phyloP scores from a whole-genome alignment of 2,329 filamentous ascomycete genomes.

The Calonectria naviculata region DNA sequence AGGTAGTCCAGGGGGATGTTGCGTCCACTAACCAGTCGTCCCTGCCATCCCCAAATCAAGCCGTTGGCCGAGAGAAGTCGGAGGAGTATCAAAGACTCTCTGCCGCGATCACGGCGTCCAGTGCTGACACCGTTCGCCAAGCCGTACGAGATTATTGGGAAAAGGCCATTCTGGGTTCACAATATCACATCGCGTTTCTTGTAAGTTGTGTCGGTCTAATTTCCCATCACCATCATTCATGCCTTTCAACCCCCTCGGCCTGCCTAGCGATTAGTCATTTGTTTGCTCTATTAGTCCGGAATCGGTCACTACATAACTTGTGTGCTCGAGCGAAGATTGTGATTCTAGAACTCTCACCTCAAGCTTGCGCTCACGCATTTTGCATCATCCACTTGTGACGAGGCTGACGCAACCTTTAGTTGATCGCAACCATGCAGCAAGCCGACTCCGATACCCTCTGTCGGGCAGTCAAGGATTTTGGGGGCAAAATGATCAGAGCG shows the following conservation, averaged over 20 bases:
- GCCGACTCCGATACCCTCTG: conserved; percentile 50
- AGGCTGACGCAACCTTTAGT: conserved; percentile 48
- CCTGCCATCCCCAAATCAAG: neutral
- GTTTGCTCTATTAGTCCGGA: neutral
- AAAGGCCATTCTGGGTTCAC: conserved; percentile 60
- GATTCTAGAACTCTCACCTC: too few species aligned
- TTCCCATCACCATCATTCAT: neutral
- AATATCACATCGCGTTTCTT: conserved; percentile 64
- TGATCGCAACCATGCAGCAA: conserved; percentile 62
- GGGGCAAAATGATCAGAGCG: conserved; percentile 53
- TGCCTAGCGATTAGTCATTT: neutral
- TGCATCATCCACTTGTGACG: neutral
- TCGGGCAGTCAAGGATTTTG: conserved; percentile 57
- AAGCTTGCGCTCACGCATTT: conserved; percentile 1
- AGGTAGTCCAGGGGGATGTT: neutral
- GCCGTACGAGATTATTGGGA: conserved; percentile 63
- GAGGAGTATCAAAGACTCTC: conserved; percentile 37
- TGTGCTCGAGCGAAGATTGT: neutral
- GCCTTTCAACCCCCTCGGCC: neutral
- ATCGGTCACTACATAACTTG: neutral
- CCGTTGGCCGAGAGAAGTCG: conserved; percentile 37
- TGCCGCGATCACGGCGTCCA: conserved; percentile 50
- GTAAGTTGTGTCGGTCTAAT: conserved; percentile 49
- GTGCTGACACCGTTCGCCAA: conserved; percentile 59
- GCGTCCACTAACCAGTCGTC: neutral